A percentile compares a stretch with the other conserved stretches of the same genome.
These are phyloP conservation scores for Pseudocercospora pini-densiflorae DNA, from an alignment of 2,329 filamentous ascomycete species.

Conservation along the genomic window DNA sequence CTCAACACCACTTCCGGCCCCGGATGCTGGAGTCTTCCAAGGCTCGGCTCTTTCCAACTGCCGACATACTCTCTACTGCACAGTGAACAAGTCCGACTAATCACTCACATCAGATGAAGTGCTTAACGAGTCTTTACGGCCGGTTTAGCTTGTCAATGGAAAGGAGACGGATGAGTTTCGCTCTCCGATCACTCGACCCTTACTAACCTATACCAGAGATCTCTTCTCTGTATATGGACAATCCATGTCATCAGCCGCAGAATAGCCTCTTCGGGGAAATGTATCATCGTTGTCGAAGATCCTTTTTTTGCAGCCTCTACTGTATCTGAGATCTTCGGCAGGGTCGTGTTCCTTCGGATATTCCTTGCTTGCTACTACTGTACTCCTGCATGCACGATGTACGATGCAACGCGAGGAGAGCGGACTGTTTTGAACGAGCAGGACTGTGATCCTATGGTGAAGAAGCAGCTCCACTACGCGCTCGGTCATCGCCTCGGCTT, in stretches of 20 bases:
- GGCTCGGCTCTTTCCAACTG: slow-evolving; percentile 1
- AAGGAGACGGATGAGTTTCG: not conserved
- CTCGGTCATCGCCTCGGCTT: not conserved
- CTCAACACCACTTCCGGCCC: not conserved
- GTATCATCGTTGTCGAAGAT: not conserved
- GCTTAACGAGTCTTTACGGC: not conserved
- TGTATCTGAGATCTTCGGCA: not conserved
- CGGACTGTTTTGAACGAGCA: too few relatives aligned
- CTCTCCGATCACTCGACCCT: not conserved
- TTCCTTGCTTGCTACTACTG: too few relatives aligned
- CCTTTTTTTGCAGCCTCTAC: not conserved
- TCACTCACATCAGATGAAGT: not conserved
- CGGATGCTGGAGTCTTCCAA: not conserved
- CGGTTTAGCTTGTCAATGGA: not conserved
- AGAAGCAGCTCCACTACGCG: not conserved
- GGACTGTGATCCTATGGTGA: not conserved
- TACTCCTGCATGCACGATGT: too few relatives aligned
- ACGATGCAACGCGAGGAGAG: too few relatives aligned
- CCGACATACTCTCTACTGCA: not conserved
- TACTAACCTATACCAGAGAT: not conserved
- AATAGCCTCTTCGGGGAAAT: slow-evolving; percentile 1
- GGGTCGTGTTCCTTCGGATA: not conserved
- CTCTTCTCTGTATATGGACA: not conserved
- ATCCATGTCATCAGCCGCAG: not conserved
- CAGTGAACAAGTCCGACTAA: not conserved